phyloP scores from a whole-genome alignment of 176 grass and related monocot species.

The Pharus latifolius region DNA sequence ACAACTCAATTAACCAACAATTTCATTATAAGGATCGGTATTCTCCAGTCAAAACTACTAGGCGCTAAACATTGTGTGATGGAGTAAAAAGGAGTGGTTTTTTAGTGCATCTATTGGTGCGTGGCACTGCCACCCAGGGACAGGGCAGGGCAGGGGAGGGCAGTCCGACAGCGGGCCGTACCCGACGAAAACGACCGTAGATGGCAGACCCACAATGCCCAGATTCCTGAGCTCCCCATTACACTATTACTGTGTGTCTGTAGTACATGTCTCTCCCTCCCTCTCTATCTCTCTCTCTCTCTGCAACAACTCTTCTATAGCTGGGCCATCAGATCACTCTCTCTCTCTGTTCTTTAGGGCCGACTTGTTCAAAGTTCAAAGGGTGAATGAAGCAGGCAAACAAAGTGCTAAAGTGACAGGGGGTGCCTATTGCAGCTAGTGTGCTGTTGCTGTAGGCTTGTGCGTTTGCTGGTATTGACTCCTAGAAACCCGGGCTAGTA shows the following conservation, averaged over 20 bases:
- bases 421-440: too few species aligned
- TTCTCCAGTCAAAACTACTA: too few species aligned
- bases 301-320: too few species aligned
- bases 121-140: not conserved
- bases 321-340: too few species aligned
- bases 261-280: too few species aligned
- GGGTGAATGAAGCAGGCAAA: not conserved
- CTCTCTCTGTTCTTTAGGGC: constrained; percentile 6
- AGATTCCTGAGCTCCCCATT: constrained; percentile 23
- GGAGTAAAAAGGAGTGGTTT: too few species aligned
- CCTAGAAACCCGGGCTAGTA: constrained; percentile 46
- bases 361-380: constrained; percentile 11
- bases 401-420: constrained; percentile 23
- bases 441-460: not conserved
- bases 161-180: constrained; percentile 7
- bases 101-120: not conserved
- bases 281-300: too few species aligned
- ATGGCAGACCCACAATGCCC: not conserved
- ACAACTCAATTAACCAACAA: too few species aligned
- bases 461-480: too few species aligned
- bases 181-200: constrained; percentile 13
- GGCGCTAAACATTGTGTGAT: too few species aligned
- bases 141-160: not conserved
- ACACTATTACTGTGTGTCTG: too few species aligned
- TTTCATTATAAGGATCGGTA: too few species aligned